Conservation (phyloP, 306 rosid species). For the Prunus davidiana region DNA sequence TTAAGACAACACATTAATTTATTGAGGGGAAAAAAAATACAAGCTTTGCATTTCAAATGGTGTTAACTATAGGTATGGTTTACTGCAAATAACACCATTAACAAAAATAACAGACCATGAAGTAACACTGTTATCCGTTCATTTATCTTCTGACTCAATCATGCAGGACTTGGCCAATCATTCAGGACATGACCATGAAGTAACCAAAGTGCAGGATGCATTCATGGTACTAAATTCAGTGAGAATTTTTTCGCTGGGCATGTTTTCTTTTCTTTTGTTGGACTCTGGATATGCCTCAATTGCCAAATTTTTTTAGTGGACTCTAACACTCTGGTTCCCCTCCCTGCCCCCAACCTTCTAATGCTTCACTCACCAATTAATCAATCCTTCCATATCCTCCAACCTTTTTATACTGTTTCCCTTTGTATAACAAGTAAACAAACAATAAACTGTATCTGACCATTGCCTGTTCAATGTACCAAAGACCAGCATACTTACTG, state of each 20-base stretch:
- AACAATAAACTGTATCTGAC: not conserved
- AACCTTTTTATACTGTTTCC: not conserved
- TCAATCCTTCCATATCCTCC: not conserved
- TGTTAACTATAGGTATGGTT: not conserved
- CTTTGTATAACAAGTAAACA: not conserved
- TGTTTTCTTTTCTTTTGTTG: not conserved
- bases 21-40: not conserved
- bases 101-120: not conserved
- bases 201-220: not conserved
- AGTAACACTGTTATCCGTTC: not conserved
- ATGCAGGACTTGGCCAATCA: slow-evolving; percentile 1
- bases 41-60: not conserved
- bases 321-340: not conserved
- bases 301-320: not conserved
- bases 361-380: not conserved
- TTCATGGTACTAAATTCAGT: not conserved
- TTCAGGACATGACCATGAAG: not conserved
- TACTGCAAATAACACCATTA: not conserved
- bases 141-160: not conserved
- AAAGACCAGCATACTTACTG: not conserved
- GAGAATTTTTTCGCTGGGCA: not conserved
- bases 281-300: not conserved
- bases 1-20: not conserved
- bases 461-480: not conserved
- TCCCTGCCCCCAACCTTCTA: not conserved